Percentiles rank a stretch among this genome's conserved stretches.
Conservation (phyloP, 2,329 filamentous ascomycete species). For the Cordyceps cateniannulata region DNA sequence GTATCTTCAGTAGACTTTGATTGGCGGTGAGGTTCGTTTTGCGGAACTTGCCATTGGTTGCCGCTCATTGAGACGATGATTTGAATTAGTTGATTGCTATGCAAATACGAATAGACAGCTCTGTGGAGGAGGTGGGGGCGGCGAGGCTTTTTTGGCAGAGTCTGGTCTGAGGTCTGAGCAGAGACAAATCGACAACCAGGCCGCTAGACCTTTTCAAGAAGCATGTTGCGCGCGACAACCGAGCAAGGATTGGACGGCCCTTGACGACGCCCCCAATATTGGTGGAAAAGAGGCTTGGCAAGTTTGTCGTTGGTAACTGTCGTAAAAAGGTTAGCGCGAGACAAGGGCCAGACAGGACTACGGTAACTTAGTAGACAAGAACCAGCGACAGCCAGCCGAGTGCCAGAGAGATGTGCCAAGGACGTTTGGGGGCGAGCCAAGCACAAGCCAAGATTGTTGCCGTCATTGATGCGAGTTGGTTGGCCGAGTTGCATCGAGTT, state of each 20-base stretch:
- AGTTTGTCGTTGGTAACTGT: no score
- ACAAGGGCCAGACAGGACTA: neutral
- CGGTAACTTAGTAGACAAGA: no score
- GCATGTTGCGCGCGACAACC: slow-evolving; percentile 4
- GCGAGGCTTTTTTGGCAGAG: neutral
- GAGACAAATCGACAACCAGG: neutral
- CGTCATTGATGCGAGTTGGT: neutral
- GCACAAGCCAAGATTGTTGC: neutral
- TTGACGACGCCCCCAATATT: neutral
- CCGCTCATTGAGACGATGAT: neutral
- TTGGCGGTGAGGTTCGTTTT: neutral
- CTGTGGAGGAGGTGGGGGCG: neutral
- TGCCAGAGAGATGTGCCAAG: neutral
- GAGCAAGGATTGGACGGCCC: neutral
- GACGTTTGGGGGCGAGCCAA: neutral
- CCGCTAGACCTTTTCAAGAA: neutral
- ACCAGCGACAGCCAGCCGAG: neutral
- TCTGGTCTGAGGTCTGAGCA: neutral
- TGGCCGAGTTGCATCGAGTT: neutral
- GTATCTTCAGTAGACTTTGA: neutral
- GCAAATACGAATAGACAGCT: neutral
- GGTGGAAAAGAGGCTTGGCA: neutral
- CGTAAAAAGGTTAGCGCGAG: neutral
- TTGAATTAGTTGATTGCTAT: neutral
- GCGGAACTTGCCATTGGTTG: slow-evolving; percentile 1